Base-by-base conservation (phyloP, 176 grass and related monocot genomes). In the Carex cristatella region DNA sequence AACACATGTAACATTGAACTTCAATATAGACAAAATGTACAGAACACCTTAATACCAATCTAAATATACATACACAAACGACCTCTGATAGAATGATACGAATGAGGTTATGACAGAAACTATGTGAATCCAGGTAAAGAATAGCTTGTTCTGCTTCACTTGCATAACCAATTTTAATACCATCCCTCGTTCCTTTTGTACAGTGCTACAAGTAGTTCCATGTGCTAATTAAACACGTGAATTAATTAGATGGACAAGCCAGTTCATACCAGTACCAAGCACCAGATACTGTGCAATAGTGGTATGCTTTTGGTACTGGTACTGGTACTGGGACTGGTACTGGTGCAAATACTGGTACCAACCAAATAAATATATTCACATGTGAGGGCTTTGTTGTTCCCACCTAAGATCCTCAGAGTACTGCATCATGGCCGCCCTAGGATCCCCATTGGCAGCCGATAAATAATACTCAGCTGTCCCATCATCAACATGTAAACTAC, bases 391-490 rank as follows among this genome's bases (percentile, higher is more conserved):
- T 79, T 84, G 91, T 79, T 81, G 88, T 53, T 98, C 95, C 93
- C 93, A 95, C 80, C 75, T 98, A 61, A 95, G 88, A 89, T 93
- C 95, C 69, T 98, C 88, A 0, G 91, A 93, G 86, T 87, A 94
- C 76, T 93, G 87, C 83, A 90, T 69, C 93, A 98, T 98, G 42
- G 93, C 95, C 19, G 91, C 89, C 81, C 89, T 94, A 0, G 95
- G 95, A 90, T 98, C 91, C 1, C 95, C 95, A n/a, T 89, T 89
- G 0, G 93, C 82, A 69, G 89, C 80, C 0, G 91, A 98, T 10
- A 98, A 66, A 55, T 98, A 98, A 87, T 92, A 93, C 14, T 90
- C 91, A n/a, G 95, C 95, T n/a, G 95, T 98, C 66, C 89, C 93
- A 3, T 95, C 93, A 10, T 98, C 95, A 0, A 93, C 91, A 12